Conservation (phyloP, 2,329 filamentous ascomycete genomes). For the Anisogramma anomala region DNA sequence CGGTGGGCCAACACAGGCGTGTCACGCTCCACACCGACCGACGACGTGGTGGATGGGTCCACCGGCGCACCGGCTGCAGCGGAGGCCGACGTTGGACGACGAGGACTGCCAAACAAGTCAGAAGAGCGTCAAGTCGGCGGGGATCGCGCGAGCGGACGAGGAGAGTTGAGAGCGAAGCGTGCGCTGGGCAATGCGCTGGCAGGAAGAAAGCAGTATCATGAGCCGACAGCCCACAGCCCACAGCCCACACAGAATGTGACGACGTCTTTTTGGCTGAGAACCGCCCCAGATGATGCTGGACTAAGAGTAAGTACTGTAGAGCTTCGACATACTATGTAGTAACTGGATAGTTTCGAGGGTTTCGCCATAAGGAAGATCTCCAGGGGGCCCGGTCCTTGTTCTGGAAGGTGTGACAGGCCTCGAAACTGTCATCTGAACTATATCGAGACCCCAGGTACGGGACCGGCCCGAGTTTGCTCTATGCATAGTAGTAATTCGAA, state of each 20-base stretch:
- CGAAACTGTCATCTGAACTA: no score
- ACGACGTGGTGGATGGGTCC: conserved; percentile 2
- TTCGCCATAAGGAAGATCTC: no score
- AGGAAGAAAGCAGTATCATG: neutral
- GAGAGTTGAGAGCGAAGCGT: neutral
- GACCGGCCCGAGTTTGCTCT: no score
- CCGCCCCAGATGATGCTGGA: neutral
- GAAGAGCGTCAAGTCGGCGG: no score
- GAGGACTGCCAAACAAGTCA: neutral
- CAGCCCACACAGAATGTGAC: neutral
- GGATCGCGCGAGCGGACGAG: no score
- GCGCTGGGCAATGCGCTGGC: neutral
- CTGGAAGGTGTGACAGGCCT: no score
- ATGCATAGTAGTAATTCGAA: no score
- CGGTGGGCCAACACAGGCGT: neutral
- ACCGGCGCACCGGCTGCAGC: neutral
- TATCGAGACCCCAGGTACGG: no score
- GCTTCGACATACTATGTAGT: no score
- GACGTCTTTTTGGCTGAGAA: neutral
- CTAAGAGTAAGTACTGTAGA: no score
- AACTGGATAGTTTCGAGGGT: no score
- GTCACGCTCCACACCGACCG: conserved; percentile 1
- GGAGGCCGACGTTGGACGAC: conserved; percentile 1
- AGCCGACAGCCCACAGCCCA: neutral
- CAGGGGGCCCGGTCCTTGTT: no score